Evolutionary conservation across 228 moss, liverwort and hornwort genomes (phyloP), one percentile per base, ranked within the genome.

Genomic region (Sphagnum magellanicum): DNA sequence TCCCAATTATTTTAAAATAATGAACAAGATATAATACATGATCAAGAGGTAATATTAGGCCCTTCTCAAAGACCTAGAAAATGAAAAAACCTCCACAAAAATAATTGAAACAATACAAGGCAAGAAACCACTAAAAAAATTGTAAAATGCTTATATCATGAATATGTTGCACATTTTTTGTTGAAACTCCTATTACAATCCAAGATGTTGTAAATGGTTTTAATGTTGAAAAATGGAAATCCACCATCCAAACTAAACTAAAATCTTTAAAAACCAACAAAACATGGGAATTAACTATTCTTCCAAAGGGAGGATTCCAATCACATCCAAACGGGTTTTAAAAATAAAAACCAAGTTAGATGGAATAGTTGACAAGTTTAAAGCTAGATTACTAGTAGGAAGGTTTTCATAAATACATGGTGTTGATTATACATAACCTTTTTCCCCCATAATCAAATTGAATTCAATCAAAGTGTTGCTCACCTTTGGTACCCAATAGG

Each of bases 401-500:
- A 49, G 73, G 0, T 73, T 47, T 50, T 32, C 16, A 17, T 59
- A 73, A 15, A 14, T 58, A 12, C 47, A 55, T 0, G 65, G 66
- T 4, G 60, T 73, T 5, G 59, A 73, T 13, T 66, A 73, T 6
- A 66, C n/a, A 5, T 10, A 73, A 32, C 67, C 58, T 0, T 67
- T 50, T 6, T 62, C 60, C 5, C 67, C 60, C 0, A 66, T 73
- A 0, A 67, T 74, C 12, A 55, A 55, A 12, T 8, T 55, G 12
- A 8, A 8, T 55, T 55, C 55, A 55, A 55, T 55, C 12, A 8
- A 12, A 8, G 12, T 12, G 8, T 55, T 55, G 55, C 4, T 55
- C 2, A 4, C 55, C 55, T 4, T 55, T 8, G 4, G 9, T 55
- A 12, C 2, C 9, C 0, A 8, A 8, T 55, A 55, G 8, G 55